These are phyloP conservation scores for Orobanche coerulescens DNA, from an alignment of 257 asterid genomes.

Conservation along the genomic window DNA sequence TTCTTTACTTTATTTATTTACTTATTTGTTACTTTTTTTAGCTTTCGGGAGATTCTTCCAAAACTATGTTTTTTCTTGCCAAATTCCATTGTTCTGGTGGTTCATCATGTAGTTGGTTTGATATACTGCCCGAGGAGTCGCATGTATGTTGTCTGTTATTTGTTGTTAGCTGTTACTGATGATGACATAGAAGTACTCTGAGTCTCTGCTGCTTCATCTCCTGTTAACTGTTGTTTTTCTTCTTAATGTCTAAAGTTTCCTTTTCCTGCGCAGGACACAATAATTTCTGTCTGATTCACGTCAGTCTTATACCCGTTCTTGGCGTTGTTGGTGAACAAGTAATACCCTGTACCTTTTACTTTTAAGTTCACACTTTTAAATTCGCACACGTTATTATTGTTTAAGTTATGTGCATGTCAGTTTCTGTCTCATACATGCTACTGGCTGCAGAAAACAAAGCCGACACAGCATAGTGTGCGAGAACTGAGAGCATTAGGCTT, in stretches of 20 bases:
- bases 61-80: neutral
- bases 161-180: neutral
- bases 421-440: constrained; percentile 10
- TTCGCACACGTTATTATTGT: neutral
- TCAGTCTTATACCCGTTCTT: constrained; percentile 91
- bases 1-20: neutral
- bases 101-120: neutral
- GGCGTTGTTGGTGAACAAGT: constrained; percentile 99
- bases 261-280: constrained; percentile 50
- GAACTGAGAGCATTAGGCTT: constrained; percentile 88
- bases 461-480: constrained; percentile 94
- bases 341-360: constrained; percentile 28
- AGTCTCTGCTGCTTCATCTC: neutral
- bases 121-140: neutral
- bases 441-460: constrained; percentile 70
- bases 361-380: neutral
- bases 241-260: constrained; percentile 8
- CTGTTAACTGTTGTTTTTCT: constrained; percentile 9
- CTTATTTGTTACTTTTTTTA: neutral
- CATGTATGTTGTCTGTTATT: neutral
- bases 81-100: neutral
- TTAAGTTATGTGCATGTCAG: neutral
- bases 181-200: neutral
- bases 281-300: constrained; percentile 92
- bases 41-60: neutral